Base-by-base conservation (phyloP, 441 rosid genomes). In the Adansonia madagascariensis region DNA sequence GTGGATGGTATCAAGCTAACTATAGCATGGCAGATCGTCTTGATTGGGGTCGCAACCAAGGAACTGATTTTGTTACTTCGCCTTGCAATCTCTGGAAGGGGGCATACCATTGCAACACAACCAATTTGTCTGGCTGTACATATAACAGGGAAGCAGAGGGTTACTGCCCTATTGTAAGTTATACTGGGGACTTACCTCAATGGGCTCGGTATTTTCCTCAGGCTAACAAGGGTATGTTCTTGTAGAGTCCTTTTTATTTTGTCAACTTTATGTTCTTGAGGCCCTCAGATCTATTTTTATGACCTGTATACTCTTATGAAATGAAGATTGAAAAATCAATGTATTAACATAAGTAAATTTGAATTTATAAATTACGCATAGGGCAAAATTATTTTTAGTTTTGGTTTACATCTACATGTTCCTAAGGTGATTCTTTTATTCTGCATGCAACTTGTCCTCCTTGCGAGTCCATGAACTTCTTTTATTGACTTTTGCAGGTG, bases 131-230 rank as follows among this genome's bases (percentile, higher is more conserved):
- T 46, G 99, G 99, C 20, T 97, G 99, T 86, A 97, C 98, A 80
- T 94, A 94, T 85, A 94, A 93, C 87, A 90, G 99, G 86, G 98
- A 97, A 84, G 99, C 99, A 41, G 99, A 97, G 86, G 99, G 99
- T 74, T 97, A 97, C 81, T 97, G 99, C 80, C 98, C 99, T 53
- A 94, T 97, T 79, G 86, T 97, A 82, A 97, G 87, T 87, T 93
- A 97, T 84, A 91, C 90, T 47, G 97, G 92, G 75, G 98, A 97
- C 84, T 91, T 97, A 64, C 99, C 99, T 74, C 90, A 84, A 66
- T 97, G 99, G 99, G 98, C 98, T 81, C 98, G 90, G 27, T 97
- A 97, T 86, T 97, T 97, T 89, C 93, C 98, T 24, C 98, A 97
- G 84, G 87, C 98, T 79, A 94, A 97, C 82, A 97, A 93, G 88